Percentiles rank a stretch among this genome's conserved stretches.
phyloP scores from a whole-genome alignment of 2,329 filamentous ascomycete genomes.

The Scedosporium dehoogii region DNA sequence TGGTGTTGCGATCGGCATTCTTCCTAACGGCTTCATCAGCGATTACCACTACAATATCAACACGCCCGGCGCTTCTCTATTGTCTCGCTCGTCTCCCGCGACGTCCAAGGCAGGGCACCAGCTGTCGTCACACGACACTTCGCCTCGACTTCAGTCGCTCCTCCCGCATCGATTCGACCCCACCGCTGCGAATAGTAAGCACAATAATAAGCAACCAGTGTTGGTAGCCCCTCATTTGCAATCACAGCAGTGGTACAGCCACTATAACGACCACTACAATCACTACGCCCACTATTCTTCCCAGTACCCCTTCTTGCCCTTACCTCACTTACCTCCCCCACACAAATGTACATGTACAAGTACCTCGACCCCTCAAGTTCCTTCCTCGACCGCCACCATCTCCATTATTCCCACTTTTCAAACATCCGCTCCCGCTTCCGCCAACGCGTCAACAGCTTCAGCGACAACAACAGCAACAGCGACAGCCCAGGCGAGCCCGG shows the following conservation, averaged over 20 bases:
- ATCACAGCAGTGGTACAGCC: slow-evolving; percentile 4
- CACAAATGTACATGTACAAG: not conserved
- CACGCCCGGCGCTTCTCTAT: not conserved
- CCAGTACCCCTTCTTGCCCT: slow-evolving; percentile 1
- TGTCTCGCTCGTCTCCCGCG: not conserved
- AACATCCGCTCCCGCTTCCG: not conserved
- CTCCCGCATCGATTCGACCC: not conserved
- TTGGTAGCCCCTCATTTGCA: not conserved
- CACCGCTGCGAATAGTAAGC: not conserved
- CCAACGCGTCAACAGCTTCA: not conserved
- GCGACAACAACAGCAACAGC: not conserved
- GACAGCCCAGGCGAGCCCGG: not conserved
- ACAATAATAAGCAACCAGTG: not conserved
- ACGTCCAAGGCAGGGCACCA: not conserved
- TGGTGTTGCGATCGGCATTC: not conserved
- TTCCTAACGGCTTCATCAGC: not conserved
- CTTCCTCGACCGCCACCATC: not conserved
- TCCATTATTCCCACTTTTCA: not conserved
- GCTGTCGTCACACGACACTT: not conserved
- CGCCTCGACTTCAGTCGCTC: not conserved
- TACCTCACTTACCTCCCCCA: not conserved
- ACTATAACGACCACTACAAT: not conserved
- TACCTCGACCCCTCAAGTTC: not conserved
- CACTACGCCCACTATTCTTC: not conserved
- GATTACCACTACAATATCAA: not conserved